Percentiles rank a stretch among this genome's conserved stretches.
Conservation (phyloP, 225 moss, liverwort and hornwort genomes). For the Marchantia polymorpha region DNA sequence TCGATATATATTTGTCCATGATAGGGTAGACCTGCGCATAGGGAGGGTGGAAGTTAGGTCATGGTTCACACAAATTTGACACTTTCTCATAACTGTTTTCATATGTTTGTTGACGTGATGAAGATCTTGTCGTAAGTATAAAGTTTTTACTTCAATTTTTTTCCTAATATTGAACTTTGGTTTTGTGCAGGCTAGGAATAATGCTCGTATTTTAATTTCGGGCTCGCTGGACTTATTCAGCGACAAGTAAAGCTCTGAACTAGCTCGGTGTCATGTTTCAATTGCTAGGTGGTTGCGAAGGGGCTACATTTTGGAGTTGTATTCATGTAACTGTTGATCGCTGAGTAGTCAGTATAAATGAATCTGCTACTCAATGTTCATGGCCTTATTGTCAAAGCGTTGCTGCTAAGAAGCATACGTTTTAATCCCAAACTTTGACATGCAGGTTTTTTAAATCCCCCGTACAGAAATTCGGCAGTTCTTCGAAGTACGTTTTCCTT, state of each 20-base stretch:
- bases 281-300: not conserved
- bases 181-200: conserved; percentile 73
- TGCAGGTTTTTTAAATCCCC: conserved; percentile 73
- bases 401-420: not conserved
- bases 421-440: not conserved
- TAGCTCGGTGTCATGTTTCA: not conserved
- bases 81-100: no score
- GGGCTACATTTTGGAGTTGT: not conserved
- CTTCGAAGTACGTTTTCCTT: conserved; percentile 35
- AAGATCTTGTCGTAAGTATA: no score
- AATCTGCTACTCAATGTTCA: not conserved
- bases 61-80: no score
- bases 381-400: not conserved
- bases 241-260: conserved; percentile 56
- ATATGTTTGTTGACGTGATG: no score
- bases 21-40: no score
- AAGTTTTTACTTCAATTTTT: no score
- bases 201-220: conserved; percentile 82
- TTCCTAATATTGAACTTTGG: no score
- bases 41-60: no score
- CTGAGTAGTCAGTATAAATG: not conserved
- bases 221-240: conserved; percentile 94
- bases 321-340: not conserved
- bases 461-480: conserved; percentile 60
- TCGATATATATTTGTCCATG: not conserved